Base-by-base conservation (phyloP, 2,329 filamentous ascomycete genomes). In the Epichloe coenophiala region DNA sequence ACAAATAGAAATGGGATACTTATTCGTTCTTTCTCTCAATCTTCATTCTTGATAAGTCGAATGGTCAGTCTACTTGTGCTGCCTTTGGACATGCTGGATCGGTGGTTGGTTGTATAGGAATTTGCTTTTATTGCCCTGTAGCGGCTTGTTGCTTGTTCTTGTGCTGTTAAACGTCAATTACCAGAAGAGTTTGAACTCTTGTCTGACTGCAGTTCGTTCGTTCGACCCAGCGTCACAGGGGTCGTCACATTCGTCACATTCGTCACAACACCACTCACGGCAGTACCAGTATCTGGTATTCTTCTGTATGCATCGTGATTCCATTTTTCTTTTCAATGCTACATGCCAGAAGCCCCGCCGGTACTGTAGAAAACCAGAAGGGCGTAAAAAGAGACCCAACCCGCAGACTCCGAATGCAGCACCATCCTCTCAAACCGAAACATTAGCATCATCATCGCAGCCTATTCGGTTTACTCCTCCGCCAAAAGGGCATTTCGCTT, bases 401-500 rank as follows among this genome's bases (percentile, higher is more conserved):
- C 70, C 73, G 70, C 71, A 76, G 73, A 77, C 75, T 76, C 75
- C 75, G 70, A 74, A 76, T 76, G 73, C 72, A 75, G 73, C 71
- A 75, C 72, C 72, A 71, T 71, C 69, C 71, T 71, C 68, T 72
- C 68, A 72, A 69, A 71, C 70, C 67, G 65, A 67, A 65, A 67
- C 66, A 49, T 41, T 38, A 49, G 7, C 49, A 51, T 46, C 17
- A 62, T 71, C 62, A 62, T 64, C 58, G 57, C 65, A 63, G 66
- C 63, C 69, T 72, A 65, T 68, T 69, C 63, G 68, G 38, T 37
- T 48, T 77, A 73, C 66, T 77, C 76, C 65, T 89, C 88, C 70
- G 78, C 88, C 67, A 85, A 70, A 72, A 94, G 72, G 68, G 88
- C 89, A 69, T 81, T 84, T 73, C 89, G 83, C 91, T 98, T 98